Conservation (phyloP, 495 filamentous ascomycete genomes). For the Trichoderma orchidacearum region DNA sequence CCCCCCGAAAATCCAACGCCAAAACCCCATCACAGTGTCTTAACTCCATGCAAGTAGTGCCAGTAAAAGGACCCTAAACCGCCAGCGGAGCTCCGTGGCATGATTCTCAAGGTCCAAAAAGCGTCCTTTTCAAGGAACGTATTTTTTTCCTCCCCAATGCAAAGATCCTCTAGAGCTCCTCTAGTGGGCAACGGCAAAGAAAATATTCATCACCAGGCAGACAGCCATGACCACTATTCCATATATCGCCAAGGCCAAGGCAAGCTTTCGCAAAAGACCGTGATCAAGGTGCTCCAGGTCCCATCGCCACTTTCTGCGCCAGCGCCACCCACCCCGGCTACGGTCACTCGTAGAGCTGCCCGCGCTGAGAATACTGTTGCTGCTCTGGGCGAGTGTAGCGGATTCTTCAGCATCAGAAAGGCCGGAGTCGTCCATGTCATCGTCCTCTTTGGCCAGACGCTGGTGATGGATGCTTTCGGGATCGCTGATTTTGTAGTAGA, state of each 20-base stretch:
- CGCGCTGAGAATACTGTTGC: conserved; percentile 29
- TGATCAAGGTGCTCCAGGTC: conserved; percentile 34
- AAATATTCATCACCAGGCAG: conserved; percentile 66
- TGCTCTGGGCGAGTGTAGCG: conserved; percentile 33
- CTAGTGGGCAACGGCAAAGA: conserved; percentile 6
- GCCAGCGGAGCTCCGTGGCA: background rate
- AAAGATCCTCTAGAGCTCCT: background rate
- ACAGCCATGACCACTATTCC: conserved; percentile 79
- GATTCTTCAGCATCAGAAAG: conserved; percentile 32
- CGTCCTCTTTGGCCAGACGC: conserved; percentile 76
- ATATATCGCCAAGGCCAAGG: conserved; percentile 68
- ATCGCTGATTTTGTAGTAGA: conserved; percentile 94
- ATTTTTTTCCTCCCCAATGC: background rate
- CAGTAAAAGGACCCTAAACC: too few relatives aligned
- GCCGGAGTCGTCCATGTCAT: conserved; percentile 40
- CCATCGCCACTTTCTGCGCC: conserved; percentile 27
- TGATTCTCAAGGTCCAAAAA: background rate
- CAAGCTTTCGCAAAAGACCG: conserved; percentile 52
- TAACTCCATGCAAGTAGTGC: background rate
- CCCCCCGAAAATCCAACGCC: background rate
- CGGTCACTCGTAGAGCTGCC: conserved; percentile 13
- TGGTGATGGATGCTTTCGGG: conserved; percentile 77
- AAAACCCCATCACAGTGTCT: background rate
- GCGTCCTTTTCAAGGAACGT: background rate
- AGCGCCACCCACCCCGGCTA: conserved; percentile 15